Evolutionary conservation across 495 filamentous ascomycete species (phyloP), one percentile per base, ranked within the genome.

Genomic region (Trichoderma gamsii): DNA sequence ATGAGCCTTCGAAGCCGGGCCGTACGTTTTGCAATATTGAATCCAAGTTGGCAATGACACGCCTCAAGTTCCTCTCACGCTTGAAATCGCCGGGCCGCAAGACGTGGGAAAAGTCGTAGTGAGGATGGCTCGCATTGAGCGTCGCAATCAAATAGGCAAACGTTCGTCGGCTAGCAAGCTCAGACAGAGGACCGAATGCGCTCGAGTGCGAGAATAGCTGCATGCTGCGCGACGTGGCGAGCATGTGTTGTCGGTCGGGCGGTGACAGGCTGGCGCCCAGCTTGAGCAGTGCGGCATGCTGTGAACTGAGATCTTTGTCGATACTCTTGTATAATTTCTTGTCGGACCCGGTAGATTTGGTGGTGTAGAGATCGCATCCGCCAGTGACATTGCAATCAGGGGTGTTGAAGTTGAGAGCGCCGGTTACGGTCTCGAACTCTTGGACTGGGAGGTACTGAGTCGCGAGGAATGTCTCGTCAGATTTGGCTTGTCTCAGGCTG

Each of bases 71-170:
- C 27, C 86, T 80, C 81, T 97, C 92, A 51, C 89, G 87, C 61
- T 86, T 86, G 77, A 99, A 99, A 74, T 98, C 95, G 12, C 87
- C 84, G 1, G 93, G 93, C 38, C 92, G 88, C 68, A 97, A 82
- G 64, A 93, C 87, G 69, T 97, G 89, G 2, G 92, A 95, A 79
- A 98, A 98, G 77, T 98, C 94, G 76, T 99, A 99, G 76, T 99
- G 96, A 1, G 93, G 90, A 77, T 99, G 93, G 49, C 90, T 93
- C 0, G 94, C 94, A 72, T 99, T 99, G n/a, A 99, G 83, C 1
- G 96, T 97, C 15, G 95, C 95, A 73, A 98, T 97, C 68, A 98
- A 77, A 77, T 98, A 98, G 51, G 95, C 93, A 78, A 95, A 98
- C 0, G 91, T 96, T 63, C 93, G 88, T 15, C 96, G 91, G 73